A percentile compares a stretch with the other conserved stretches of the same genome.
Conservation (phyloP, 345 rosid species). For the Noccaea caerulescens region DNA sequence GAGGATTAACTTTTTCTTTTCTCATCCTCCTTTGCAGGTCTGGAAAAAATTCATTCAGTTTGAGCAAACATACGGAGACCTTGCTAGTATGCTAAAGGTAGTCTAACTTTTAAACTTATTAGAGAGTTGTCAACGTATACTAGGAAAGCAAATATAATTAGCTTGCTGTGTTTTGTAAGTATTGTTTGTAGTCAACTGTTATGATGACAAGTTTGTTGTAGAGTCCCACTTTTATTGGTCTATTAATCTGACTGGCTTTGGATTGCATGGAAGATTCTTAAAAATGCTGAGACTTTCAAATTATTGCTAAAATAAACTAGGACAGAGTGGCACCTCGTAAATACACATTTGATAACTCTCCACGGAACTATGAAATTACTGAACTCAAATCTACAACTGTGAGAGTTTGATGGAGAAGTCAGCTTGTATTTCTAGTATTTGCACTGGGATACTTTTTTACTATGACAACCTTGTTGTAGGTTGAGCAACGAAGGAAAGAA, state of each 20-base stretch:
- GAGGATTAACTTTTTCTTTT: constrained; percentile 16
- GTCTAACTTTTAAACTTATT: constrained; percentile 25
- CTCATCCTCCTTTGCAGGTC: constrained; percentile 56
- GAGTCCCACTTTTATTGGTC: constrained; percentile 1
- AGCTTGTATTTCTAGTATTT: background rate
- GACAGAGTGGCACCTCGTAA: constrained; percentile 5
- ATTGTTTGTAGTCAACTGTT: background rate
- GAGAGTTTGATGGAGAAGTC: constrained; percentile 16
- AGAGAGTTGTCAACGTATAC: constrained; percentile 11
- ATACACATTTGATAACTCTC: constrained; percentile 4
- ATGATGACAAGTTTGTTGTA: constrained; percentile 18
- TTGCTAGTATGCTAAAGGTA: constrained; percentile 93
- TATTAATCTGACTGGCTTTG: constrained; percentile 14
- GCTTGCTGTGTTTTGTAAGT: constrained; percentile 16
- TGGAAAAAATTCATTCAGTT: constrained; percentile 86
- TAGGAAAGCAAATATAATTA: background rate
- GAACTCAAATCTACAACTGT: constrained; percentile 9
- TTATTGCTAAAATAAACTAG: constrained; percentile 5
- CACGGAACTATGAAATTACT: background rate
- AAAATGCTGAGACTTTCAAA: constrained; percentile 16
- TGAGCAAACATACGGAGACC: constrained; percentile 95
- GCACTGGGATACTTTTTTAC: constrained; percentile 3
- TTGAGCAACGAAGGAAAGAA: constrained; percentile 95
- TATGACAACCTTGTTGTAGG: constrained; percentile 48
- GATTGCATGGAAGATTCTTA: constrained; percentile 10